These are phyloP conservation scores for Colletotrichum sp. DNA, from an alignment of 2,329 filamentous ascomycete species.

Conservation along the genomic window DNA sequence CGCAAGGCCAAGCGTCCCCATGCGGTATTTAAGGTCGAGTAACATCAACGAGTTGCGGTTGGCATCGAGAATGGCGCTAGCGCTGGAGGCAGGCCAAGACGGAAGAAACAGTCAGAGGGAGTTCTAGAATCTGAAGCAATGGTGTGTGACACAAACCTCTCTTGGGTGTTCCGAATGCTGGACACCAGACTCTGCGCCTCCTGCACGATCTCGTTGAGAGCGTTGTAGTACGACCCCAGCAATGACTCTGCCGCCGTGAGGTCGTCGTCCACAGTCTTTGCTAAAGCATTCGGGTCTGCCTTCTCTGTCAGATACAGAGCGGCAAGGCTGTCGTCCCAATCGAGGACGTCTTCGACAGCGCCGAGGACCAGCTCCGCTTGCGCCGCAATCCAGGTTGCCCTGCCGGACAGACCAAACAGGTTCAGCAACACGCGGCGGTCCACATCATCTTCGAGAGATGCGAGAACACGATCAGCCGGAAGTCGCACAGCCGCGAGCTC, in stretches of 20 bases:
- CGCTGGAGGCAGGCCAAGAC: constrained; percentile 54
- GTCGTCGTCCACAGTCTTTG: constrained; percentile 68
- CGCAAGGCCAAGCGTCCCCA: constrained; percentile 89
- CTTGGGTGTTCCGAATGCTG: constrained; percentile 95
- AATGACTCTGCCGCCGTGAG: constrained; percentile 97
- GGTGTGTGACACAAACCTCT: constrained; percentile 71
- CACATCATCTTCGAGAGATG: constrained; percentile 94
- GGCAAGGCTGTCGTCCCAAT: constrained; percentile 93
- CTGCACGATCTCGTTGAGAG: constrained; percentile 97
- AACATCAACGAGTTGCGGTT: constrained; percentile 99
- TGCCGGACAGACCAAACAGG: constrained; percentile 91
- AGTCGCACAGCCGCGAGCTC: constrained; percentile 94
- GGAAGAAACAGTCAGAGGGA: background rate
- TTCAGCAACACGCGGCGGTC: constrained; percentile 91
- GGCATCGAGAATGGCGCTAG: constrained; percentile 94
- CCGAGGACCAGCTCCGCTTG: constrained; percentile 93
- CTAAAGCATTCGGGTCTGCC: constrained; percentile 70
- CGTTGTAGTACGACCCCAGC: constrained; percentile 94
- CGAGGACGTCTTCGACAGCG: constrained; percentile 91
- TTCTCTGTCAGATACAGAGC: constrained; percentile 96
- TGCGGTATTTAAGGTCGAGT: constrained; percentile 95
- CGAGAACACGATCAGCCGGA: constrained; percentile 85
- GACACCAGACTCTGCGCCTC: constrained; percentile 93
- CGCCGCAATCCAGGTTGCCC: constrained; percentile 94
- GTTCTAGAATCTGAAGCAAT: background rate